Percentiles rank a stretch among this genome's conserved stretches.
Conservation (phyloP, 768 basidiomycete genomes). For the Collybia sordida region DNA sequence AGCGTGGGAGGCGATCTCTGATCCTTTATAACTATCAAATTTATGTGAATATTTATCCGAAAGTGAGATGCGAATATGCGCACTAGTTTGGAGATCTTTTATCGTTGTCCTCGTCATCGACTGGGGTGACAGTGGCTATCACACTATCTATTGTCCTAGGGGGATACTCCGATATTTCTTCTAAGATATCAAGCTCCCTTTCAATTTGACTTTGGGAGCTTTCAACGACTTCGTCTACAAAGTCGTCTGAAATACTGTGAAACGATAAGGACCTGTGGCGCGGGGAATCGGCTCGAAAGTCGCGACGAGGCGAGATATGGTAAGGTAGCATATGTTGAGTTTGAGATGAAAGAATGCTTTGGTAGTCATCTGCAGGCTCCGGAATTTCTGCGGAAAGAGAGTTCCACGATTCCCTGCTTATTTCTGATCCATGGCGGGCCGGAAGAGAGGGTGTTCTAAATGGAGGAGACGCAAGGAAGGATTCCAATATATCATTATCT, state of each 20-base stretch:
- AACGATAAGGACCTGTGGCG: not conserved
- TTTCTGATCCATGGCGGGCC: too few relatives aligned
- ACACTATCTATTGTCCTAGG: not conserved
- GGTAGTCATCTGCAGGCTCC: slow-evolving; percentile 12
- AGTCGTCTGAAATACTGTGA: slow-evolving; percentile 5
- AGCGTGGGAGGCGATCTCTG: not conserved
- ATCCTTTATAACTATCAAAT: not conserved
- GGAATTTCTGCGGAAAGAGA: not conserved
- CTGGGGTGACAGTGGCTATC: too few relatives aligned
- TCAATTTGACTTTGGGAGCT: slow-evolving; percentile 48
- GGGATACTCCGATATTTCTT: slow-evolving; percentile 4
- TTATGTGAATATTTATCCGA: too few relatives aligned
- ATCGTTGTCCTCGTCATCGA: too few relatives aligned
- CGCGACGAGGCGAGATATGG: slow-evolving; percentile 20
- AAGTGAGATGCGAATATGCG: too few relatives aligned
- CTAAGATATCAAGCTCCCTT: slow-evolving; percentile 26
- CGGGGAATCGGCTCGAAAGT: slow-evolving; percentile 1
- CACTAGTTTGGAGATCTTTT: too few relatives aligned
- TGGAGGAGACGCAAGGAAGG: not conserved
- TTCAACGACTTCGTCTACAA: slow-evolving; percentile 32
- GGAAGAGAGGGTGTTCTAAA: slow-evolving; percentile 4
- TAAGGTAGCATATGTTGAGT: slow-evolving; percentile 25
- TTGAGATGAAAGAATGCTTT: slow-evolving; percentile 33
- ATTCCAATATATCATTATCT: slow-evolving; percentile 10
- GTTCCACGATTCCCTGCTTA: too few relatives aligned